These are phyloP conservation scores for Albatrellus sp. DNA, from an alignment of 1,284 basidiomycete genomes.

Conservation along the genomic window DNA sequence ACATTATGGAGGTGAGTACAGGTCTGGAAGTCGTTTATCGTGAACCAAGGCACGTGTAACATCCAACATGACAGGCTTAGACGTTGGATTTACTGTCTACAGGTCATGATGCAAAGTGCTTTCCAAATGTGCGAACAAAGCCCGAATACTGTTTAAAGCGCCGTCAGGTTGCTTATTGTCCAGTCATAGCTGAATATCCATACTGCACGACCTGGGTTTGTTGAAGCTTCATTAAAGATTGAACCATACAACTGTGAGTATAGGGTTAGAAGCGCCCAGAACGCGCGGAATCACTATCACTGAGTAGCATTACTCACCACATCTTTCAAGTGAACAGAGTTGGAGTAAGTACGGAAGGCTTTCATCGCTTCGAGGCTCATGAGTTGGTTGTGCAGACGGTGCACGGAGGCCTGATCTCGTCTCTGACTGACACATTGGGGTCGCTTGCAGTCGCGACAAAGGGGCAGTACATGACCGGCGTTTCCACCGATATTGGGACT, in stretches of 20 bases:
- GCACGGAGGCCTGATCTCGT: slow-evolving; percentile 78
- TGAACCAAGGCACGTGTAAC: slow-evolving; percentile 45
- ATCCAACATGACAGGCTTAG: neutral
- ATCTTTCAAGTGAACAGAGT: slow-evolving; percentile 50
- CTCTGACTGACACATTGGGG: slow-evolving; percentile 78
- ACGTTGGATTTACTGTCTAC: slow-evolving; percentile 4
- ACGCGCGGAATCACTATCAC: neutral
- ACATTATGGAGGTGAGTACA: slow-evolving; percentile 16
- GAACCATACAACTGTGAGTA: slow-evolving; percentile 62
- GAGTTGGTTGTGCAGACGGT: slow-evolving; percentile 30
- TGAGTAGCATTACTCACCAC: slow-evolving; percentile 1
- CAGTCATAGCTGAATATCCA: slow-evolving; percentile 44
- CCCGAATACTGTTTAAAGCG: slow-evolving; percentile 9
- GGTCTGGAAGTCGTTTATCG: slow-evolving; percentile 75
- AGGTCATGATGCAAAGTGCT: slow-evolving; percentile 72
- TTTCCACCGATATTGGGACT: slow-evolving; percentile 79
- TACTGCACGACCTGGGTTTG: slow-evolving; percentile 48
- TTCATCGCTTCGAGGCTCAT: neutral
- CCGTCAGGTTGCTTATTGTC: slow-evolving; percentile 2
- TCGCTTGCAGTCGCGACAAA: slow-evolving; percentile 73
- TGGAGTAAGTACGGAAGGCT: slow-evolving; percentile 33
- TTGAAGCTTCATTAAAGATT: slow-evolving; percentile 57
- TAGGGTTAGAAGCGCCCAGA: neutral
- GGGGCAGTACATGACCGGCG: slow-evolving; percentile 79
- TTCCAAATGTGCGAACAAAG: slow-evolving; percentile 45